Base-by-base conservation (phyloP, 805 yeast species). In the Candida golubevii region DNA sequence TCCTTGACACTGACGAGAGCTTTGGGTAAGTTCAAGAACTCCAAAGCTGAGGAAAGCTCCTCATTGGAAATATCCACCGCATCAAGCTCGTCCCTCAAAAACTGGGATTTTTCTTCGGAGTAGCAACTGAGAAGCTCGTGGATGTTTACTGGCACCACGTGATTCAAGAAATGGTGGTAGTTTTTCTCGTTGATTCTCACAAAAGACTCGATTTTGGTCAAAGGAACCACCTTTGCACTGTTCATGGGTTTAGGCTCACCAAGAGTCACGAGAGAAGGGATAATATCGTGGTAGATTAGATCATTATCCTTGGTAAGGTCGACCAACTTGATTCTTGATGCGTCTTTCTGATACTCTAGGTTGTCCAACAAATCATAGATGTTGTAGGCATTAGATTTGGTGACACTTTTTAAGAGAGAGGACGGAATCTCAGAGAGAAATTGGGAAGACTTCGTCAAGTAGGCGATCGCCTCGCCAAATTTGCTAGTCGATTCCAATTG, bases 51-150 rank as follows among this genome's bases (percentile, higher is more conserved):
- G 2, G 74, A 63, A 38, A 85, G 73, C 58, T 90, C 93, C 61
- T 87, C 85, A 56, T 88, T 80, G 0, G 95, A 84, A 8, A 89
- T 76, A 45, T 86, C 90, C 18, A 80, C 76, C 47, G 75, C 75
- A 48, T 90, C 97, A 36, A 82, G 73, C 57, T 88, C 89, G 35
- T 69, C 74, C 56, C 98, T 76, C 37, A 88, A 63, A 32, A 87
- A 65, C 50, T 77, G 80, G 0, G 96, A 91, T 62, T 88, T 85
- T 59, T 87, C 89, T 60, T 91, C 99, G 0, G 96, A 85, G 61
- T 93, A 93, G 50, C 82, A 71, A 49, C 96, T 87, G 42, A 88
- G 78, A 54, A 85, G 80, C 63, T 91, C 96, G 58, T 89, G 96
- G 14, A 91, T 88, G 30, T 82, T 78, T 58, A 89, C 71, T 2